These are phyloP conservation scores for Metarhizium robertsii DNA, from an alignment of 2,329 filamentous ascomycete genomes.

Conservation along the genomic window DNA sequence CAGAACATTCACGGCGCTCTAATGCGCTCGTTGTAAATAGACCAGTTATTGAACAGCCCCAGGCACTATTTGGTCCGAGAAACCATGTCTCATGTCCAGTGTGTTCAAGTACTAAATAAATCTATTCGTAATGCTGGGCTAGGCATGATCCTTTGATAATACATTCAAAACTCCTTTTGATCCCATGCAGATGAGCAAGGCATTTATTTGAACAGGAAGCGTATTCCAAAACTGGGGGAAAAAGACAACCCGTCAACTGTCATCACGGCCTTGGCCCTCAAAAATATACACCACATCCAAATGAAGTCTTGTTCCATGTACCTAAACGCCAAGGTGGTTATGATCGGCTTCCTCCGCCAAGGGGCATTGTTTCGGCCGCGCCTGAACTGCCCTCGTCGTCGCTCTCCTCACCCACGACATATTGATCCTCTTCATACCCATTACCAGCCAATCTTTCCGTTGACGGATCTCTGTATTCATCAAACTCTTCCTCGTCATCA, in stretches of 20 bases:
- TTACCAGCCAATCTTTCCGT: conserved; percentile 16
- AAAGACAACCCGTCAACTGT: not conserved
- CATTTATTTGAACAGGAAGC: not conserved
- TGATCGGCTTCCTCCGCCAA: conserved; percentile 10
- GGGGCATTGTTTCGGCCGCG: conserved; percentile 15
- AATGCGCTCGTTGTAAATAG: not conserved
- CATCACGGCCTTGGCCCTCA: not conserved
- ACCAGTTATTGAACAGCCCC: not conserved
- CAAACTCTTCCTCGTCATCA: conserved; percentile 51
- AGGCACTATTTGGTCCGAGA: not conserved
- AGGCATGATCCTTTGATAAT: not conserved
- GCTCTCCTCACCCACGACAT: conserved; percentile 41
- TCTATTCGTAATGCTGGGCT: not conserved
- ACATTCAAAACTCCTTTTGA: not conserved
- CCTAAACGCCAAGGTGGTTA: not conserved
- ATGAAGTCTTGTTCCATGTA: not conserved
- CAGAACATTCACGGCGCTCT: not conserved
- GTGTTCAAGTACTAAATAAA: not conserved
- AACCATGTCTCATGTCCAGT: too few species aligned
- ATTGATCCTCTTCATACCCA: conserved; percentile 26
- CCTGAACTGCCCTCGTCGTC: conserved; percentile 26
- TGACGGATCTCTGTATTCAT: conserved; percentile 32
- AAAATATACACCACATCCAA: not conserved
- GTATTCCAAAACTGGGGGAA: not conserved
- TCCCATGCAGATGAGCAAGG: not conserved